phyloP scores from a whole-genome alignment of 306 rosid species.

The Vachellia pachyceras region DNA sequence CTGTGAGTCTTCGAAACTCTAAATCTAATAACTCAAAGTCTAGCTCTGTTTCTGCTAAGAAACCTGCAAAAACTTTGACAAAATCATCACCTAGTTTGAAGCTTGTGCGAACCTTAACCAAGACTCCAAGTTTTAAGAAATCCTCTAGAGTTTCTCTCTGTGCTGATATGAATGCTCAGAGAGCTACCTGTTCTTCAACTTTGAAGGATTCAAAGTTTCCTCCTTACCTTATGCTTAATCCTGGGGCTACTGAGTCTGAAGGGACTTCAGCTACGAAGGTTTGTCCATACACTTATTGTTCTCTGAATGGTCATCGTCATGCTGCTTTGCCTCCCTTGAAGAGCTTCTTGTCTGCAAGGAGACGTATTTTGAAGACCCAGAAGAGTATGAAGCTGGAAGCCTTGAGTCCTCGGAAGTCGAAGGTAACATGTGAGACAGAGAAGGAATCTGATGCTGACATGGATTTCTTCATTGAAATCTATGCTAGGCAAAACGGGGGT shows the following conservation, averaged over 20 bases:
- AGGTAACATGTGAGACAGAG: constrained; percentile 36
- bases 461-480: constrained; percentile 70
- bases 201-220: constrained; percentile 84
- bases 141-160: constrained; percentile 59
- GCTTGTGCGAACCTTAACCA: constrained; percentile 70
- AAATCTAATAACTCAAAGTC: constrained; percentile 43
- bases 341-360: constrained; percentile 74
- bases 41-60: constrained; percentile 49
- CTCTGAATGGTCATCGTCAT: constrained; percentile 89
- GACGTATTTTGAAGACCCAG: constrained; percentile 70
- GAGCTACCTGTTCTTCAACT: constrained; percentile 89
- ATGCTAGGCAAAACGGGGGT: constrained; percentile 42
- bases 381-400: constrained; percentile 56
- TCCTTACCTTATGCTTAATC: constrained; percentile 59
- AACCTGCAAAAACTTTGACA: constrained; percentile 48
- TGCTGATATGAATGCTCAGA: constrained; percentile 53
- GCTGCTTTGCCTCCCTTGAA: constrained; percentile 75
- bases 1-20: constrained; percentile 57
- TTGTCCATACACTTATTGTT: constrained; percentile 87
- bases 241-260: constrained; percentile 81
- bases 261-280: constrained; percentile 81
- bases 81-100: constrained; percentile 58
- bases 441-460: constrained; percentile 40
- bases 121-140: constrained; percentile 74
- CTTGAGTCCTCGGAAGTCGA: constrained; percentile 46